phyloP scores from a whole-genome alignment of 352 stramenopile species.

The Globisporangium orthogonon region DNA sequence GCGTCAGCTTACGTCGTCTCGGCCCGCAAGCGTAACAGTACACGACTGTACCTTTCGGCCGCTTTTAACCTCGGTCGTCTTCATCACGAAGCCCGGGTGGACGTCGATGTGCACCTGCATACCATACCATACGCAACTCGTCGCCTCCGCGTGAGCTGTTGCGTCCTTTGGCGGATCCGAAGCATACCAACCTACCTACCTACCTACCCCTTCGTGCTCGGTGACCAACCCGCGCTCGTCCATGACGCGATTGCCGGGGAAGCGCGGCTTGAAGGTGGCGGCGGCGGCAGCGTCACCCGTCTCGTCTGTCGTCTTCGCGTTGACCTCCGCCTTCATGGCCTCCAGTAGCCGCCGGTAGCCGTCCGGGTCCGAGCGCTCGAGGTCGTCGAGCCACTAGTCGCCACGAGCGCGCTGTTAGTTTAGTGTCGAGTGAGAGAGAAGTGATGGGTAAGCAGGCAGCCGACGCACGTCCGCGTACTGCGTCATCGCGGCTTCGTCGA shows the following conservation, averaged over 20 bases:
- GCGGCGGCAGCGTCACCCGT: background rate
- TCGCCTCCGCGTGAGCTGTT: background rate
- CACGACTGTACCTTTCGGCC: constrained; percentile 44
- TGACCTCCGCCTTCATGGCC: constrained; percentile 56
- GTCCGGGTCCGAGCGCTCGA: constrained; percentile 63
- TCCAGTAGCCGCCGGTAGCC: constrained; percentile 57
- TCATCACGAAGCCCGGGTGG: constrained; percentile 75
- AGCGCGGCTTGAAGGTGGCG: constrained; percentile 47
- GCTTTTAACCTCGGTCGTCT: constrained; percentile 49
- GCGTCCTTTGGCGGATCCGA: background rate
- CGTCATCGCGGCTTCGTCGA: constrained; percentile 52
- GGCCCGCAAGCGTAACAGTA: no score
- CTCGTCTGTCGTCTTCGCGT: constrained; percentile 10
- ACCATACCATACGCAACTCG: background rate
- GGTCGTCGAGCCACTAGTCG: constrained; percentile 56
- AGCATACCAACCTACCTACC: no score
- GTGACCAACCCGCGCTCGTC: constrained; percentile 38
- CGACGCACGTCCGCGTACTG: constrained; percentile 60
- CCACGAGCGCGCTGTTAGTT: no score
- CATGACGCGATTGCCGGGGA: constrained; percentile 76
- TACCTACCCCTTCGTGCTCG: constrained; percentile 50
- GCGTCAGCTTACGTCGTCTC: no score
- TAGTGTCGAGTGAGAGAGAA: background rate
- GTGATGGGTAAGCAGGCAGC: background rate
- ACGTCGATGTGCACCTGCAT: constrained; percentile 68